Evolutionary conservation across 371 early-diverging fungal genomes (phyloP).

Genomic region (Choanephora cucurbitarum): DNA sequence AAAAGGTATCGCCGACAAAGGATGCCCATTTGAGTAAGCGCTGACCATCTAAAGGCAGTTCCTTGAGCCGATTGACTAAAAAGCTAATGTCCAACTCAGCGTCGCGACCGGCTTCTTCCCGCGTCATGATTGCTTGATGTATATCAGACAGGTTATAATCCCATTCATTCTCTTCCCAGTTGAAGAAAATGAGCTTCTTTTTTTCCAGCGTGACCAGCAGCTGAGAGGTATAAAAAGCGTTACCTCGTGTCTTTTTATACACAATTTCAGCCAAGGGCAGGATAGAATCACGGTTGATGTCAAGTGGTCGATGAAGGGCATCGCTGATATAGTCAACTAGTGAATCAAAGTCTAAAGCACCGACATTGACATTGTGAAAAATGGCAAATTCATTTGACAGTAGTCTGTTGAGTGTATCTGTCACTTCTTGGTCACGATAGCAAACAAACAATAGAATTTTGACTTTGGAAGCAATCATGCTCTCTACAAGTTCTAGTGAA

Average conservation of each 20-base stretch:
- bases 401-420: slow-evolving; percentile 17
- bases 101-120: slow-evolving; percentile 18
- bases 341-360: slow-evolving; percentile 37
- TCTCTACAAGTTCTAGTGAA: slow-evolving; percentile 41
- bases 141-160: slow-evolving; percentile 41
- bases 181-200: slow-evolving; percentile 46
- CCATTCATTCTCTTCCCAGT: slow-evolving; percentile 53
- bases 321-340: slow-evolving; percentile 40
- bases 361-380: slow-evolving; percentile 31
- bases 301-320: slow-evolving; percentile 34
- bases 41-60: slow-evolving; percentile 40
- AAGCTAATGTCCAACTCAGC: slow-evolving; percentile 40
- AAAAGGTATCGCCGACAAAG: slow-evolving; percentile 48
- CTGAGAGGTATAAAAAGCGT: slow-evolving; percentile 46
- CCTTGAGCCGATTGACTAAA: slow-evolving; percentile 33
- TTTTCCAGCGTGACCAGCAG: slow-evolving; percentile 40
- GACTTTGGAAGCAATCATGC: slow-evolving; percentile 33
- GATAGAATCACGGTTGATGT: slow-evolving; percentile 23
- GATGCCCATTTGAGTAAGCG: slow-evolving; percentile 44
- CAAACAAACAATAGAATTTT: slow-evolving; percentile 36
- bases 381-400: slow-evolving; percentile 30
- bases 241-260: slow-evolving; percentile 41
- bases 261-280: slow-evolving; percentile 40
- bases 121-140: slow-evolving; percentile 24
- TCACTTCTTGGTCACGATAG: slow-evolving; percentile 42